phyloP scores from a whole-genome alignment of 2,329 filamentous ascomycete genomes.

The Tolypocladium paradoxum region DNA sequence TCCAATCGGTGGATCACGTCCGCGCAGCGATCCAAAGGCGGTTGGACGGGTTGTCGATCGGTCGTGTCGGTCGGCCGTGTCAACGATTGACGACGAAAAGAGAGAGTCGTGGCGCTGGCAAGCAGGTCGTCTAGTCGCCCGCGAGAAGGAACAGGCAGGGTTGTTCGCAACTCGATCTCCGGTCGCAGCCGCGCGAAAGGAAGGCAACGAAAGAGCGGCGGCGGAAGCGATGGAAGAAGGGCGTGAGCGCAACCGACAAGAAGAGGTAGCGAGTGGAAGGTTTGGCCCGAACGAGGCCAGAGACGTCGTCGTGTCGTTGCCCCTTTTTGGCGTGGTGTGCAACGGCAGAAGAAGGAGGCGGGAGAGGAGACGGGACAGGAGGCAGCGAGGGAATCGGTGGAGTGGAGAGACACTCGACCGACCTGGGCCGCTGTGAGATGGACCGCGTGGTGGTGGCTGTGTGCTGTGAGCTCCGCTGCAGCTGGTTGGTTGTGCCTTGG shows the following conservation, averaged over 20 bases:
- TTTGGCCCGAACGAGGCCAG: neutral
- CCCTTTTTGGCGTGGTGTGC: neutral
- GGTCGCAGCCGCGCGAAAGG: neutral
- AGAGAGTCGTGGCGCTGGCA: neutral
- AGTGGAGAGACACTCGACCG: neutral
- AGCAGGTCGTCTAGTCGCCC: neutral
- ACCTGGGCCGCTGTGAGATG: neutral
- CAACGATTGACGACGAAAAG: neutral
- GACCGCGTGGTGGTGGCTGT: neutral
- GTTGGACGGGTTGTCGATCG: neutral
- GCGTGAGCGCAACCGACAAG: neutral
- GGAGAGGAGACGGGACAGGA: neutral
- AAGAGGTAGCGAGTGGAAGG: neutral
- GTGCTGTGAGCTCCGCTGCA: neutral
- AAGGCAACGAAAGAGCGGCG: neutral
- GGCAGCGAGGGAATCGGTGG: neutral
- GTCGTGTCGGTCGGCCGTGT: neutral
- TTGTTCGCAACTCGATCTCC: neutral
- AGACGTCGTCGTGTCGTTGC: neutral
- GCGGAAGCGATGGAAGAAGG: neutral
- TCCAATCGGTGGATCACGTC: neutral
- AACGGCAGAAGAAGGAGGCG: neutral
- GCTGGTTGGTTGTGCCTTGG: neutral
- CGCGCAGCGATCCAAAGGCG: neutral
- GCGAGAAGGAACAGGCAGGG: neutral